phyloP scores from a whole-genome alignment of 345 rosid genomes.

The Eutrema japonicum region DNA sequence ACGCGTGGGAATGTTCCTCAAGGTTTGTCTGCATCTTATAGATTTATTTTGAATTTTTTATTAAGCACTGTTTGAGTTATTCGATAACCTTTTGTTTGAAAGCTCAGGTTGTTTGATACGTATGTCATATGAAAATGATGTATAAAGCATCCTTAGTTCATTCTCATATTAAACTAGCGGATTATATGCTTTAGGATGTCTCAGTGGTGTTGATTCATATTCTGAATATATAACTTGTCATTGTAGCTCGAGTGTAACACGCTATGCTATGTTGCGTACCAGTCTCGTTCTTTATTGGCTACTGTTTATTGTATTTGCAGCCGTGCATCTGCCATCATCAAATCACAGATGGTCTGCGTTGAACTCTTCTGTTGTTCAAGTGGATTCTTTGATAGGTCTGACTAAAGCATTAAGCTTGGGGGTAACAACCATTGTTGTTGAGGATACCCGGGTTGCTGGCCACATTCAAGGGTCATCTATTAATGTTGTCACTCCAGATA shows the following conservation, averaged over 20 bases:
- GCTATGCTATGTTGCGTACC: constrained; percentile 15
- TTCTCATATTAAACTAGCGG: background rate
- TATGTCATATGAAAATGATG: background rate
- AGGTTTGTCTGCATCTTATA: constrained; percentile 54
- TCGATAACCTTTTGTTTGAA: background rate
- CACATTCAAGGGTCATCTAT: constrained; percentile 83
- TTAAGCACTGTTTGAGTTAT: constrained; percentile 19
- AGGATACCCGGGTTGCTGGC: constrained; percentile 93
- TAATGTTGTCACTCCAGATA: constrained; percentile 78
- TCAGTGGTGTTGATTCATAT: constrained; percentile 17
- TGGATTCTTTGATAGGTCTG: constrained; percentile 63
- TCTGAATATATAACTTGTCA: background rate
- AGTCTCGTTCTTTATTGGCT: constrained; percentile 27
- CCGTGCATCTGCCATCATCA: constrained; percentile 72
- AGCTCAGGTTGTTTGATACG: background rate
- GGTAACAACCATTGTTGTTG: constrained; percentile 67
- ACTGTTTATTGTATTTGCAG: constrained; percentile 57
- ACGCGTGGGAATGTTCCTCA: constrained; percentile 76
- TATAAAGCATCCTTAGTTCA: constrained; percentile 10
- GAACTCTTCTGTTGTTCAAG: constrained; percentile 74
- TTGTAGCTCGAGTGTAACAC: constrained; percentile 20
- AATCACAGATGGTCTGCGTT: constrained; percentile 80
- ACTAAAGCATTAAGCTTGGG: constrained; percentile 72
- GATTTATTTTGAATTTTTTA: background rate
- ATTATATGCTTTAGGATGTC: constrained; percentile 12